Evolutionary conservation across 1,284 basidiomycete species (phyloP), one percentile per base, ranked within the genome.

Genomic region (Trametes versicolor): DNA sequence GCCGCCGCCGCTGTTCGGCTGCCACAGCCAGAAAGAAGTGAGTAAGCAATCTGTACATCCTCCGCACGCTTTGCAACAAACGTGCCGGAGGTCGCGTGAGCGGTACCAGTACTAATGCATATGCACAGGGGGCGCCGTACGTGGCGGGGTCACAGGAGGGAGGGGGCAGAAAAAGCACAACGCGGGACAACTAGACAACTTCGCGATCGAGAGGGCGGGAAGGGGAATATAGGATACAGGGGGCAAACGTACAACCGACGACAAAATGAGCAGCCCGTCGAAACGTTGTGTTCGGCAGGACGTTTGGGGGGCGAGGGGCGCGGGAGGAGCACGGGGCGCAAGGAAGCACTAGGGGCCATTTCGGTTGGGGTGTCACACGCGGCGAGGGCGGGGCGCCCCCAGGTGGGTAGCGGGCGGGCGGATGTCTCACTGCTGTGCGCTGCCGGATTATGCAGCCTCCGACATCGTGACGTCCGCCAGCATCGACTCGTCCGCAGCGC

Each of bases 381-480:
- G 54, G 55, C 53, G 37, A 34, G 27, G 54, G 49, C 32, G 53
- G 13, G 32, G 51, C 32, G 51, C 10, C 17, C 43, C 41, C 32
- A 19, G n/a, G 43, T 23, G 27, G 17, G 17, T 13, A 13, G 45
- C 8, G 47, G 19, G 45, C 37, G 43, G 17, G n/a, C 29, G 41
- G 49, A 25, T 13, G 7, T 6, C 5, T 17, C 13, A 34, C 25
- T n/a, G n/a, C 29, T 17, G 15, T 15, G 34, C 55, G 39, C 23
- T 34, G 7, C 23, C n/a, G 13, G 37, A 41, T 62, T 58, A 69
- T 70, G 66, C 71, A 25, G 79, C 80, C 65, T 86, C 84, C 39
- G 82, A 80, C 81, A 86, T 79, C 34, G 83, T 81, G 49, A 82
- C 75, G 59, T 87, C 85, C 52, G 75, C 81, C 58, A 78, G 72